phyloP scores from a whole-genome alignment of 2,329 filamentous ascomycete genomes.

The Arachnopeziza araneosa region DNA sequence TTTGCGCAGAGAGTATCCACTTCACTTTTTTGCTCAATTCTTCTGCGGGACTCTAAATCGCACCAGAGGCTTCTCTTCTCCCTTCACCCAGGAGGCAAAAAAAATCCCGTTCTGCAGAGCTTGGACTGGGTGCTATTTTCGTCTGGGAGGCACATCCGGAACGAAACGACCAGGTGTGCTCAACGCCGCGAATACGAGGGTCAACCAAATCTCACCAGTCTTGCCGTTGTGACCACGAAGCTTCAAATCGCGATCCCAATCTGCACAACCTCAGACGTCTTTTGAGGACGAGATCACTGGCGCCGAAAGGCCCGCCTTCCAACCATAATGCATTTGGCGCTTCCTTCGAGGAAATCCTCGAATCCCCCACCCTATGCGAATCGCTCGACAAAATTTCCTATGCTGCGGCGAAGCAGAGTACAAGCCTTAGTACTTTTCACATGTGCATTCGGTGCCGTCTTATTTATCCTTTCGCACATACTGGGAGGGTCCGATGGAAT shows the following conservation, averaged over 20 bases:
- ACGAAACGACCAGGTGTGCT: neutral
- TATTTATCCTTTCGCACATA: slow-evolving; percentile 52
- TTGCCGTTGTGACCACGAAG: neutral
- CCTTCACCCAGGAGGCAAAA: neutral
- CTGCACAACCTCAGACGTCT: neutral
- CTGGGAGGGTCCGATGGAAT: slow-evolving; percentile 28
- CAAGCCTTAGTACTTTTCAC: slow-evolving; percentile 50
- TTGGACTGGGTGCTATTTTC: neutral
- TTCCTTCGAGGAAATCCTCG: slow-evolving; percentile 79
- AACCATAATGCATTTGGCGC: slow-evolving; percentile 74
- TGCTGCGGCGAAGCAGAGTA: slow-evolving; percentile 56
- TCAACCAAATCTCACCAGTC: neutral
- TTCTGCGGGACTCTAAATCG: neutral
- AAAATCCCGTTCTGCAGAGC: neutral
- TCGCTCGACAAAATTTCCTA: slow-evolving; percentile 49
- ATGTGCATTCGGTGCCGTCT: slow-evolving; percentile 32
- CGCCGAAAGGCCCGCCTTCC: slow-evolving; percentile 10
- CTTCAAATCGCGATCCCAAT: neutral
- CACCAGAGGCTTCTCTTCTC: neutral
- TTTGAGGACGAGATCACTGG: slow-evolving; percentile 5
- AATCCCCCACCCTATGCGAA: slow-evolving; percentile 66
- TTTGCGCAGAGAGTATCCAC: neutral
- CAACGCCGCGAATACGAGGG: neutral
- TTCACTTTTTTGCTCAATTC: neutral
- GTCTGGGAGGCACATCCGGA: neutral